Evolutionary conservation across 192 early-diverging fungal genomes (phyloP).

Genomic region (Coemansia javaensis): DNA sequence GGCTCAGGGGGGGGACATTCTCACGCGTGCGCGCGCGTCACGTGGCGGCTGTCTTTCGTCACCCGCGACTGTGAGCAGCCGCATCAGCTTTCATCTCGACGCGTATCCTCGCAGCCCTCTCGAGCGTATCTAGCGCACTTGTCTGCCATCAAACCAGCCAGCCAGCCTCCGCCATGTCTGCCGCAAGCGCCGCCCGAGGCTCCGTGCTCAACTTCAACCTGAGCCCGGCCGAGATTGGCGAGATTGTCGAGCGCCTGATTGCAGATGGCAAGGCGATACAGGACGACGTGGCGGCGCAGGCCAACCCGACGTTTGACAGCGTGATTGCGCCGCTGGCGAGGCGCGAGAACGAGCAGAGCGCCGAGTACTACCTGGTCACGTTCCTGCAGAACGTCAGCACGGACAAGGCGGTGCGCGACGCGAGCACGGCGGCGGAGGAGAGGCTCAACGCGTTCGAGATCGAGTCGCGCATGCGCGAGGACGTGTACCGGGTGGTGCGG

Average conservation of each 20-base stretch:
- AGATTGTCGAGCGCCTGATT: constrained; percentile 19
- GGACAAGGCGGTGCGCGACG: constrained; percentile 62
- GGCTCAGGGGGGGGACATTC: too few relatives aligned
- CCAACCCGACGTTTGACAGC: constrained; percentile 44
- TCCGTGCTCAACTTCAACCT: constrained; percentile 44
- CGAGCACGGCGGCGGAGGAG: constrained; percentile 60
- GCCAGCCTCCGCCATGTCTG: neutral
- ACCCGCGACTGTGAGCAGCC: too few relatives aligned
- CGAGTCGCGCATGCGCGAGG: constrained; percentile 60
- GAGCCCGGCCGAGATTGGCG: constrained; percentile 25
- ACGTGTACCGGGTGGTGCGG: constrained; percentile 58
- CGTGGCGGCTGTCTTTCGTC: too few relatives aligned
- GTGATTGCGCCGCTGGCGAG: constrained; percentile 40
- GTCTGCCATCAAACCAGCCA: neutral
- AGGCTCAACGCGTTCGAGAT: constrained; percentile 59
- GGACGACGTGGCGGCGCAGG: constrained; percentile 36
- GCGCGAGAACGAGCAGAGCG: constrained; percentile 34
- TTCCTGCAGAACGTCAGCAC: constrained; percentile 49
- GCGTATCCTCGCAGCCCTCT: too few relatives aligned
- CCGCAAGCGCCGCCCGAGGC: constrained; percentile 19
- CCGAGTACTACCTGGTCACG: constrained; percentile 28
- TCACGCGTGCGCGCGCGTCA: too few relatives aligned
- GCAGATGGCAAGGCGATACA: constrained; percentile 28
- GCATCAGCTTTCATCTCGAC: too few relatives aligned
- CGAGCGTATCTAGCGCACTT: too few relatives aligned